These are phyloP conservation scores for Cytospora paraplurivora DNA, from an alignment of 2,329 filamentous ascomycete species.

Conservation along the genomic window DNA sequence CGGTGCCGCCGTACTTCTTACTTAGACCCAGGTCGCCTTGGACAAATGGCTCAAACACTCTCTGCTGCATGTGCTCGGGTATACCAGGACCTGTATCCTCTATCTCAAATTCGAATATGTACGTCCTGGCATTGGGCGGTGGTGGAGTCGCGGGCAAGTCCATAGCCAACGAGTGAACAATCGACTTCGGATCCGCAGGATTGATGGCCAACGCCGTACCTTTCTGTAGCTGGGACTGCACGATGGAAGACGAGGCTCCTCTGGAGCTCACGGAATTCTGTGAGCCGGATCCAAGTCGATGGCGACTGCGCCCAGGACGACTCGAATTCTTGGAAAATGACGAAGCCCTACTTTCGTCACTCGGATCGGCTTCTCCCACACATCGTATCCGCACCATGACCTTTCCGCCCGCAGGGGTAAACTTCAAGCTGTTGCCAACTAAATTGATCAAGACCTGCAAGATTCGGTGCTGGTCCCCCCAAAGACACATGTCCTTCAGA, in stretches of 20 bases:
- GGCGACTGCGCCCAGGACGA: slow-evolving; percentile 45
- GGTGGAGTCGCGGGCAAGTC: slow-evolving; percentile 63
- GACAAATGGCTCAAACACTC: slow-evolving; percentile 92
- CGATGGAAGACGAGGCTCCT: slow-evolving; percentile 34
- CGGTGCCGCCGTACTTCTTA: slow-evolving; percentile 88
- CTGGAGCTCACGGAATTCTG: slow-evolving; percentile 55
- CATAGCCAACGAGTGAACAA: slow-evolving; percentile 49
- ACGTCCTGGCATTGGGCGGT: slow-evolving; percentile 63
- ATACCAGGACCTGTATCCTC: slow-evolving; percentile 89
- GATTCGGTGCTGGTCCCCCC: slow-evolving; percentile 91
- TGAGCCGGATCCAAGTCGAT: slow-evolving; percentile 52
- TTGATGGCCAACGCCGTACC: slow-evolving; percentile 65
- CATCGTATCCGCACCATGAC: slow-evolving; percentile 79
- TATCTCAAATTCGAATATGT: slow-evolving; percentile 84
- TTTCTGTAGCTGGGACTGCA: slow-evolving; percentile 38
- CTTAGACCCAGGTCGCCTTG: slow-evolving; percentile 88
- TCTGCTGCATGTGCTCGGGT: slow-evolving; percentile 72
- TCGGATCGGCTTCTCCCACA: slow-evolving; percentile 58
- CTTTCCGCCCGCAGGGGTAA: slow-evolving; percentile 75
- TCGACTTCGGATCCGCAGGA: slow-evolving; percentile 58
- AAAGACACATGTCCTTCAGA: slow-evolving; percentile 82
- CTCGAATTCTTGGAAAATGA: slow-evolving; percentile 54
- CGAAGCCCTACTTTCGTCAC: slow-evolving; percentile 53
- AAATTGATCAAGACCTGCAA: slow-evolving; percentile 93
- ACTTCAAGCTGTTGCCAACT: slow-evolving; percentile 89